phyloP scores from a whole-genome alignment of 1,284 basidiomycete species.

The Irpex lacteus region DNA sequence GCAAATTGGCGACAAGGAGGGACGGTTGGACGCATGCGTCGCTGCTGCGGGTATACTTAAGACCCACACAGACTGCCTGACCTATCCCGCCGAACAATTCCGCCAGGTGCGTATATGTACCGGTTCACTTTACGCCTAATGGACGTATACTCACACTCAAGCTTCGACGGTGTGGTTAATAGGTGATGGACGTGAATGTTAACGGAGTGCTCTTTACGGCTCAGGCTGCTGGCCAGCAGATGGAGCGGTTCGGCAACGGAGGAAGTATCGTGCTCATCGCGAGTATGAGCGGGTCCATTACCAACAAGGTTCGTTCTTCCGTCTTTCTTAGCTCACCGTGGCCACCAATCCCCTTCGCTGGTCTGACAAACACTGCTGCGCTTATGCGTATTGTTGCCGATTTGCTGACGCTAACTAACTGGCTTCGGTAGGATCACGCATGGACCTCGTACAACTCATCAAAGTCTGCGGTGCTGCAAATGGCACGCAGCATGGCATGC shows the following conservation, averaged over 20 bases:
- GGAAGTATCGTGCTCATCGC: constrained; percentile 85
- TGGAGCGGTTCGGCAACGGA: constrained; percentile 64
- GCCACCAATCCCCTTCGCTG: background rate
- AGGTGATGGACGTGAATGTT: constrained; percentile 76
- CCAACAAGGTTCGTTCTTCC: constrained; percentile 59
- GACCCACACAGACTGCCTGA: constrained; percentile 38
- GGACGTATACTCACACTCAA: background rate
- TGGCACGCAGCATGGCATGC: constrained; percentile 82
- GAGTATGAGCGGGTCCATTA: constrained; percentile 85
- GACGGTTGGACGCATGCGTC: constrained; percentile 70
- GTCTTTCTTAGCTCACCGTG: constrained; percentile 16
- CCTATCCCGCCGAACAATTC: constrained; percentile 72
- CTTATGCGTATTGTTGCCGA: background rate
- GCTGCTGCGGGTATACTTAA: constrained; percentile 78
- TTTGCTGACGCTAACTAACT: background rate
- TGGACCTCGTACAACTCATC: constrained; percentile 82
- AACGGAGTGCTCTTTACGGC: constrained; percentile 78
- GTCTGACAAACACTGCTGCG: background rate
- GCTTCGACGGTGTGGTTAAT: background rate
- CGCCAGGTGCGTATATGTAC: constrained; percentile 45
- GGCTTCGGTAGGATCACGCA: constrained; percentile 52
- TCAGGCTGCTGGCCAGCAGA: constrained; percentile 76
- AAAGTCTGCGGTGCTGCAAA: constrained; percentile 81
- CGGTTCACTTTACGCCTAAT: background rate
- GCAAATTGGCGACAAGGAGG: constrained; percentile 61